Conservation (phyloP, 2,329 filamentous ascomycete species). For the Claviceps paspali region DNA sequence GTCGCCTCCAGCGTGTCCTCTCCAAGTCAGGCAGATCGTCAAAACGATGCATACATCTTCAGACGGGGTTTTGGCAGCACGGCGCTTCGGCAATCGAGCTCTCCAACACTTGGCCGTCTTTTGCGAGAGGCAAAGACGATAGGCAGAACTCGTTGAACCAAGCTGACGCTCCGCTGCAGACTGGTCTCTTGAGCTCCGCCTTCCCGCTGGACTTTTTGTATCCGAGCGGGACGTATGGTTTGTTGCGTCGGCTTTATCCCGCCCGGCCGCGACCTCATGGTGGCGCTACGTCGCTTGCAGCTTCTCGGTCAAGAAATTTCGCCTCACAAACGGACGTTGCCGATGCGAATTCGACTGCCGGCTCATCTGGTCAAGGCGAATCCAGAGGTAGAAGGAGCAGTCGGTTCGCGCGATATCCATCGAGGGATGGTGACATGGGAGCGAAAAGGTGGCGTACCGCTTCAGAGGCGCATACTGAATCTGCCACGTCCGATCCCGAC, state of each 20-base stretch:
- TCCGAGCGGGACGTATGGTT: conserved; percentile 27
- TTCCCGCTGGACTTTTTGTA: conserved; percentile 43
- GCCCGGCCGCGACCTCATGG: conserved; percentile 12
- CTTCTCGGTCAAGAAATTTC: conserved; percentile 13
- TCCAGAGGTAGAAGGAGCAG: not conserved
- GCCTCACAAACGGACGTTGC: conserved; percentile 11
- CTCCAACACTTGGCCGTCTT: conserved; percentile 24
- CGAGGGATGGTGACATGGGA: not conserved
- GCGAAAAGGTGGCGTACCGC: not conserved
- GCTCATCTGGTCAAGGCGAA: not conserved
- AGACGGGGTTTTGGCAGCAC: conserved; percentile 39
- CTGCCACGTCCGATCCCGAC: not conserved
- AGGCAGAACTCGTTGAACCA: conserved; percentile 8
- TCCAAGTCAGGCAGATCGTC: conserved; percentile 21
- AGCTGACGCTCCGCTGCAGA: conserved; percentile 11
- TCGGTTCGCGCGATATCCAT: not conserved
- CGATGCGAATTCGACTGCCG: conserved; percentile 2
- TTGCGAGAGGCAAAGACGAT: conserved; percentile 13
- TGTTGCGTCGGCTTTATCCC: conserved; percentile 25
- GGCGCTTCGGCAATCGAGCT: conserved; percentile 35
- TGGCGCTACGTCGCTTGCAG: conserved; percentile 5
- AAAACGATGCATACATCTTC: conserved; percentile 28
- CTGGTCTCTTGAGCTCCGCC: conserved; percentile 26
- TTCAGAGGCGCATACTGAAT: not conserved
- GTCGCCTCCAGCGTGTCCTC: conserved; percentile 36